Base-by-base conservation (phyloP, 306 rosid genomes). In the Vicia sativa region DNA sequence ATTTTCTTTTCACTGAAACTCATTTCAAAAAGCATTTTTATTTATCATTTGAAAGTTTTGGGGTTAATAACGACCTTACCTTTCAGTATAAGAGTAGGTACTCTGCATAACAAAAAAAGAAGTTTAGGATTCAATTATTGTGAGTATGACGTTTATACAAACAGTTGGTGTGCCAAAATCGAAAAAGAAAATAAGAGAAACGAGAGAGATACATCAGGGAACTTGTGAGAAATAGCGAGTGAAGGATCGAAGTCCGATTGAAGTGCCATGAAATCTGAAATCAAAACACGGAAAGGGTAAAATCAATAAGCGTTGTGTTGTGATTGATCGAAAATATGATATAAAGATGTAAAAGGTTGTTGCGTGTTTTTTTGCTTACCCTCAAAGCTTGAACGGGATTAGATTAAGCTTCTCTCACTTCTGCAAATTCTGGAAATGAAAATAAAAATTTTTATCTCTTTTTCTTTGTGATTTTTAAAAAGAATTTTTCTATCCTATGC, bases 41-140 rank as follows among this genome's bases (percentile, higher is more conserved):
- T 35, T 34, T 4, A 19, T 43, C n/a, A 4, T 11, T 48, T 44
- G 29, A 68, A 55, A 77, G 18, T 12, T 59, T 16, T n/a, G n/a
- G 58, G 13, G 26, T 41, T 14, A 25, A 3, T 1, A 5, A 63
- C 71, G 29, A 29, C 13, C 68, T 75, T 74, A 90, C 99, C 96
- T 90, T 73, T 87, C 96, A 0, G 95, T 83, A 64, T 86, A 93
- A 58, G 81, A 77, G 78, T 62, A 76, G 0, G 82, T 60, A 12
- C 69, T 64, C 99, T 93, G 88, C 66, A 75, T 56, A 73, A 39
- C 8, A 31, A 62, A 29, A 61, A 50, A 52, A 68, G 31, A 65
- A 67, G 12, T 58, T 44, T 9, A 65, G 34, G 70, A 60, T 49
- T 72, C 48, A 62, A 44, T 31, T 26, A 60, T 49, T 11, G 6